These are phyloP conservation scores for Delitschia confertaspora DNA, from an alignment of 495 filamentous ascomycete genomes.

Conservation along the genomic window DNA sequence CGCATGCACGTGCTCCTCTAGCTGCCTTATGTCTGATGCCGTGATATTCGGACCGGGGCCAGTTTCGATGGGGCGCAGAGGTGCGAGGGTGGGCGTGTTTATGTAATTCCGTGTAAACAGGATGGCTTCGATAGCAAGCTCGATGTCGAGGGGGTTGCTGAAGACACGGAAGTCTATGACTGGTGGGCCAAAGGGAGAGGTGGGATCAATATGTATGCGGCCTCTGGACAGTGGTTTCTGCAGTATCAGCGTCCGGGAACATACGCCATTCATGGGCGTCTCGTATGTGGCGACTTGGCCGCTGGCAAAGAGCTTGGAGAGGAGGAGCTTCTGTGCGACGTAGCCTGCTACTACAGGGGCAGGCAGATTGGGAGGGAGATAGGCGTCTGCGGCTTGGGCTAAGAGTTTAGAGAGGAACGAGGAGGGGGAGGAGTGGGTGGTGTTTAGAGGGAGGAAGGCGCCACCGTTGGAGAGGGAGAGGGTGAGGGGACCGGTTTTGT, in stretches of 20 bases:
- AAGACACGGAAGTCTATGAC: conserved; percentile 43
- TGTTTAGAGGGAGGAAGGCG: conserved; percentile 9
- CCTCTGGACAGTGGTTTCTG: conserved; percentile 42
- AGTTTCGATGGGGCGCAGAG: conserved; percentile 7
- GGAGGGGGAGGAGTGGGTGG: not conserved
- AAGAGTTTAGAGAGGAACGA: not conserved
- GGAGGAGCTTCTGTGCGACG: conserved; percentile 39
- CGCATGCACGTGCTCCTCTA: no score
- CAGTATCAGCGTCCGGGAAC: conserved; percentile 35
- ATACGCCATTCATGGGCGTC: conserved; percentile 37
- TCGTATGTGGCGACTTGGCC: conserved; percentile 29
- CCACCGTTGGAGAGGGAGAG: conserved; percentile 24
- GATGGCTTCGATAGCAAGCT: conserved; percentile 4
- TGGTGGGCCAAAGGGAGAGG: conserved; percentile 29
- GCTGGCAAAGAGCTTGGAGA: conserved; percentile 34
- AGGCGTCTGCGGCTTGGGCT: conserved; percentile 32
- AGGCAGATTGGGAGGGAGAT: conserved; percentile 35
- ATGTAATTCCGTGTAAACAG: conserved; percentile 6
- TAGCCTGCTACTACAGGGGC: conserved; percentile 40
- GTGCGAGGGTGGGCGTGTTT: not conserved
- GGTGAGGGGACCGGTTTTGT: conserved; percentile 35
- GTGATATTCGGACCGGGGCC: conserved; percentile 11
- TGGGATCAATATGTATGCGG: conserved; percentile 40
- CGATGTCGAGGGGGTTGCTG: conserved; percentile 41
- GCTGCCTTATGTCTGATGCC: no score